Conservation (phyloP, 1,284 basidiomycete genomes). For the Cronartium quercuum region DNA sequence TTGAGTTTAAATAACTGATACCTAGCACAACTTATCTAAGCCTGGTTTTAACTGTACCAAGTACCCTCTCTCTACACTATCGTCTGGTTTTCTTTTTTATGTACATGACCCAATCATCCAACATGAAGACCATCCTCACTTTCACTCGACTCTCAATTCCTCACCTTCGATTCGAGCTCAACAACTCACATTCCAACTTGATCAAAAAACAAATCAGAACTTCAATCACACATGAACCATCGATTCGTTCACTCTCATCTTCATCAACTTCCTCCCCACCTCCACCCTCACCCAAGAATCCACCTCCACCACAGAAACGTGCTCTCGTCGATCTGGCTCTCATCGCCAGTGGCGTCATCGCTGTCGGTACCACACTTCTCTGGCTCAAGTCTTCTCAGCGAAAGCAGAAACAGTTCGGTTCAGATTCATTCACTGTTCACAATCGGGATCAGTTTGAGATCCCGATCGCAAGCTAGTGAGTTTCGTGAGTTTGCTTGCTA, state of each 20-base stretch:
- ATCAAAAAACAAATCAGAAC: too few relatives aligned
- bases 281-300: not conserved
- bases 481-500: not conserved
- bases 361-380: constrained; percentile 21
- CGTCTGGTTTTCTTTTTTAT: too few relatives aligned
- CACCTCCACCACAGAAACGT: constrained; percentile 25
- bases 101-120: too few relatives aligned
- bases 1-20: too few relatives aligned
- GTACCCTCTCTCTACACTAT: too few relatives aligned
- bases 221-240: not conserved
- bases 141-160: too few relatives aligned
- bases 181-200: too few relatives aligned
- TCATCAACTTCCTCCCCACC: not conserved
- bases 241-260: not conserved
- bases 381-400: constrained; percentile 13
- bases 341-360: constrained; percentile 20
- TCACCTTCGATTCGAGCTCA: too few relatives aligned
- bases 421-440: not conserved
- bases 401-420: not conserved
- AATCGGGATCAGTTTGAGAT: constrained; percentile 29
- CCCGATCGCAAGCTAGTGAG: constrained; percentile 35
- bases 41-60: too few relatives aligned
- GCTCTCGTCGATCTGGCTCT: constrained; percentile 20
- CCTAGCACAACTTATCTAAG: too few relatives aligned
- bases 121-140: too few relatives aligned